A percentile compares a stretch with the other conserved stretches of the same genome.
These are phyloP conservation scores for Plasmodium ovale DNA, from an alignment of 169 alveolate genomes.

Conservation along the genomic window DNA sequence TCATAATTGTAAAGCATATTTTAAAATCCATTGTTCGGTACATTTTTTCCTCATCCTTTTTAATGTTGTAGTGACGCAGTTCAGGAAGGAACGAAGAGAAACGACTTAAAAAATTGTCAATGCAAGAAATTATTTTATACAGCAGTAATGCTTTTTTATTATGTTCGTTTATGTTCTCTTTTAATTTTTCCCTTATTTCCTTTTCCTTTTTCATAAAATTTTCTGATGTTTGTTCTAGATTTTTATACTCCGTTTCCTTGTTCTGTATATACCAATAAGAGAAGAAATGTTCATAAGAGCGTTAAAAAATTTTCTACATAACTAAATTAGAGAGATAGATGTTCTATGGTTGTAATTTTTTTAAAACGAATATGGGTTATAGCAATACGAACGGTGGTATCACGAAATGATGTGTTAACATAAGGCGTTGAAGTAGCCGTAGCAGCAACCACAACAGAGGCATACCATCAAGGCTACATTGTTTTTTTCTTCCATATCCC, in stretches of 20 bases:
- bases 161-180: slow-evolving; percentile 69
- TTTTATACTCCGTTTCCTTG: slow-evolving; percentile 45
- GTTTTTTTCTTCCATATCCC: slow-evolving; percentile 42
- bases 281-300: background rate
- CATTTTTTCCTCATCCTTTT: slow-evolving; percentile 64
- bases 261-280: slow-evolving; percentile 11
- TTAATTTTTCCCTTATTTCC: slow-evolving; percentile 37
- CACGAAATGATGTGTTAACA: no score
- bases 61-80: slow-evolving; percentile 60
- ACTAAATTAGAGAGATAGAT: no score
- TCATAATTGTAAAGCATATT: no score
- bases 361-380: no score
- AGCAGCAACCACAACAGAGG: background rate
- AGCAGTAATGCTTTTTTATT: slow-evolving; percentile 42
- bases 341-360: no score
- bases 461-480: slow-evolving; percentile 48
- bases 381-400: no score
- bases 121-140: slow-evolving; percentile 59
- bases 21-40: background rate
- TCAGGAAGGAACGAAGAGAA: slow-evolving; percentile 69
- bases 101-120: slow-evolving; percentile 63
- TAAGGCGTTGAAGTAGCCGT: no score
- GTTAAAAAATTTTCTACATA: no score
- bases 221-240: slow-evolving; percentile 43
- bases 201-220: slow-evolving; percentile 34